These are phyloP conservation scores for Thalia dealbata DNA, from an alignment of 176 grass and related monocot species.

Conservation along the genomic window DNA sequence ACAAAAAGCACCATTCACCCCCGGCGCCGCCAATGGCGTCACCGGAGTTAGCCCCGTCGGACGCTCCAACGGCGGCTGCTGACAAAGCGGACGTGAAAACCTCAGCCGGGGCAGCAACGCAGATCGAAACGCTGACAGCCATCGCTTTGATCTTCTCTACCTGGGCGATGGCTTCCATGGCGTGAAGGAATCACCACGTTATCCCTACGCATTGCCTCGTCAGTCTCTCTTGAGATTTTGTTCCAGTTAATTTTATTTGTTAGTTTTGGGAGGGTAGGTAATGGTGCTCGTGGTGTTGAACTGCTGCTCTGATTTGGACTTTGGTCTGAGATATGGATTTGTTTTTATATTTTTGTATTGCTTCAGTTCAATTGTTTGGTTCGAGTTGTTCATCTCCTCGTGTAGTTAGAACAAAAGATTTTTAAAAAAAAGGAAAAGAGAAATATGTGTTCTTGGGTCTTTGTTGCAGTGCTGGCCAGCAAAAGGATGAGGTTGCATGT, in stretches of 20 bases:
- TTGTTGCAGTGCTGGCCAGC: not conserved
- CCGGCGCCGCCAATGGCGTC: slow-evolving; percentile 48
- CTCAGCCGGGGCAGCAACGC: slow-evolving; percentile 1
- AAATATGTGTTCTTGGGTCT: not conserved
- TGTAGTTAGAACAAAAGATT: too few relatives aligned
- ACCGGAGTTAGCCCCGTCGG: slow-evolving; percentile 44
- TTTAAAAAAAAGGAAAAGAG: not conserved
- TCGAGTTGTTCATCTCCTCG: not conserved
- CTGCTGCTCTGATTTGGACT: not conserved
- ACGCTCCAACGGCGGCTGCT: slow-evolving; percentile 30
- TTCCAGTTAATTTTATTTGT: not conserved
- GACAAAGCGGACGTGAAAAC: slow-evolving; percentile 26
- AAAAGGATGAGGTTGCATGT: not conserved
- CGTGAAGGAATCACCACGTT: not conserved
- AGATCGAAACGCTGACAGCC: slow-evolving; percentile 1
- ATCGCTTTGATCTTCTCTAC: slow-evolving; percentile 16
- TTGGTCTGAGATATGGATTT: not conserved
- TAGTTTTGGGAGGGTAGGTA: not conserved
- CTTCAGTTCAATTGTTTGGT: not conserved
- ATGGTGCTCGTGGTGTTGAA: not conserved
- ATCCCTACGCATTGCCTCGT: not conserved
- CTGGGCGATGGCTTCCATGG: not conserved
- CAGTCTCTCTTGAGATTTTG: not conserved
- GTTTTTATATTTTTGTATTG: not conserved
- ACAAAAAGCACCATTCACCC: slow-evolving; percentile 30